Percentiles rank a stretch among this genome's conserved stretches.
Evolutionary conservation across 257 asterid genomes (phyloP).

Genomic region (Scutellaria galericulata): DNA sequence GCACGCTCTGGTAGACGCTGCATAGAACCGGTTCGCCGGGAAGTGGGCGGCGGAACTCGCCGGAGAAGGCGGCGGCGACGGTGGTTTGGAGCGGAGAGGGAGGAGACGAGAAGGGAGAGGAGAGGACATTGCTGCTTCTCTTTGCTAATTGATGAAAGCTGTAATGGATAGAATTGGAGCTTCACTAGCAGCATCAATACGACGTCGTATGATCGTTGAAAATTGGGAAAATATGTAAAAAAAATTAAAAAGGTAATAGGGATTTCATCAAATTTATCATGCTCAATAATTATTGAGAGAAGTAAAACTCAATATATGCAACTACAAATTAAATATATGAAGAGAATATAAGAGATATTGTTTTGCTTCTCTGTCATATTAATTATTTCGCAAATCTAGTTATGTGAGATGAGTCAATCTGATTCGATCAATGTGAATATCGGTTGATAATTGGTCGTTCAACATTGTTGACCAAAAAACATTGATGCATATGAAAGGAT

Average conservation of each 20-base stretch:
- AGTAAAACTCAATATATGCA: too few relatives aligned
- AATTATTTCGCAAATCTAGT: too few relatives aligned
- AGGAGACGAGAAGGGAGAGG: conserved; percentile 56
- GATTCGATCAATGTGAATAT: too few relatives aligned
- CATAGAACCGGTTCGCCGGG: conserved; percentile 22
- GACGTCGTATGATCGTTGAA: conserved; percentile 21
- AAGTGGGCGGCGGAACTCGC: conserved; percentile 43
- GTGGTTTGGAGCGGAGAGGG: conserved; percentile 47
- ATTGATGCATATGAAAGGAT: too few relatives aligned
- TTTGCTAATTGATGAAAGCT: conserved; percentile 2
- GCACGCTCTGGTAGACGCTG: conserved; percentile 25
- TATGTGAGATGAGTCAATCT: too few relatives aligned
- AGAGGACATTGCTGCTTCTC: conserved; percentile 43
- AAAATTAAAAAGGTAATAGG: neutral
- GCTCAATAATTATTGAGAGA: too few relatives aligned
- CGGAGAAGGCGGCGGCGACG: conserved; percentile 31
- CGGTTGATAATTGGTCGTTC: too few relatives aligned
- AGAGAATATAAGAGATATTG: too few relatives aligned
- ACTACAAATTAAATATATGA: too few relatives aligned
- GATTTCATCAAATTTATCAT: neutral
- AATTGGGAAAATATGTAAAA: neutral
- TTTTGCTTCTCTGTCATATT: too few relatives aligned
- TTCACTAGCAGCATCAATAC: neutral
- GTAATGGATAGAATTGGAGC: conserved; percentile 28
- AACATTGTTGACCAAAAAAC: too few relatives aligned